phyloP scores from a whole-genome alignment of 441 rosid genomes.

The Omphalea diandra region DNA sequence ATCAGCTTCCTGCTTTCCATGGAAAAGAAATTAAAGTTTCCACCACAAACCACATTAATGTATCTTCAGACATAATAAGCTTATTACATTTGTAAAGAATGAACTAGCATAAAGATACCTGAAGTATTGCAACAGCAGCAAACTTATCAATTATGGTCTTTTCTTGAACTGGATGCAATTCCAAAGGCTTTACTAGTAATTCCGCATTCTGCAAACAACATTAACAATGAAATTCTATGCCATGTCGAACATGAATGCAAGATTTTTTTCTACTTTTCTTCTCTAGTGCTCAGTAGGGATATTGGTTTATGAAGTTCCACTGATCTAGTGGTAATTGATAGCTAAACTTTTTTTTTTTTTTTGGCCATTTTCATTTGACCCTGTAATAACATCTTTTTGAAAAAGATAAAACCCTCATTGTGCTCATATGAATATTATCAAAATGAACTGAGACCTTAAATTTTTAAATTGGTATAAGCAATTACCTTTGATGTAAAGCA shows the following conservation, averaged over 20 bases:
- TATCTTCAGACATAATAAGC: not conserved
- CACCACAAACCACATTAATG: too few species aligned
- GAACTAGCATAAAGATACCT: slow-evolving; percentile 43
- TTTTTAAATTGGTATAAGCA: slow-evolving; percentile 14
- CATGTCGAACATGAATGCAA: not conserved
- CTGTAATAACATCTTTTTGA: not conserved
- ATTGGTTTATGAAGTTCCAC: not conserved
- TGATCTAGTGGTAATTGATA: not conserved
- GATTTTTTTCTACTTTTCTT: too few species aligned
- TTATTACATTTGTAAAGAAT: not conserved
- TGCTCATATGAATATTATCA: not conserved
- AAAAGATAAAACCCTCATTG: too few species aligned
- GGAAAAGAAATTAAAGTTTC: not conserved
- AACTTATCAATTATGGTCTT: slow-evolving; percentile 74
- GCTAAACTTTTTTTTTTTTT: slow-evolving; percentile 4
- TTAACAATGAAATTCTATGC: slow-evolving; percentile 23
- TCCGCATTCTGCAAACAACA: slow-evolving; percentile 52
- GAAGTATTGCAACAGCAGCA: slow-evolving; percentile 91
- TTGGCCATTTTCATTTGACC: slow-evolving; percentile 14
- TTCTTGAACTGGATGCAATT: slow-evolving; percentile 49
- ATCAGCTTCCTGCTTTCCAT: not conserved
- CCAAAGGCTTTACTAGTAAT: slow-evolving; percentile 53
- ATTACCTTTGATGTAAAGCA: slow-evolving; percentile 75
- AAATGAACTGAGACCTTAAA: not conserved
- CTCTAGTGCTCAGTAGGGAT: not conserved